Evolutionary conservation across 2,329 filamentous ascomycete genomes (phyloP).

Genomic region (Pseudocercospora eumusae): DNA sequence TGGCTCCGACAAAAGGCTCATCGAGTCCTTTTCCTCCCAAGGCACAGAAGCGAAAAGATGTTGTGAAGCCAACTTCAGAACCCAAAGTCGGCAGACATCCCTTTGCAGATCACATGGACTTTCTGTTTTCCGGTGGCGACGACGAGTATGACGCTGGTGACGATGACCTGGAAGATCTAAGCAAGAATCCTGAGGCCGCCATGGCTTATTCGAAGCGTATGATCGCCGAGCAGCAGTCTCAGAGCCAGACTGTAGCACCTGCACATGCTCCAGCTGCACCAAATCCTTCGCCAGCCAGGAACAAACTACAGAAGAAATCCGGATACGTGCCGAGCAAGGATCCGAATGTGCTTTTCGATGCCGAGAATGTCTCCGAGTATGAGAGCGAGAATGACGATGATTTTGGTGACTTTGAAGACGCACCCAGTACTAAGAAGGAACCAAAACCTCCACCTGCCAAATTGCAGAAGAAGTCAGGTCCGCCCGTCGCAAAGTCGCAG

Average conservation of each 20-base stretch:
- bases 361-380: conserved; percentile 33
- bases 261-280: background rate
- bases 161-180: conserved; percentile 38
- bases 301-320: conserved; percentile 34
- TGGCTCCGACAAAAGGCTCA: conserved; percentile 1
- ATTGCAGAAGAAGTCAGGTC: conserved; percentile 16
- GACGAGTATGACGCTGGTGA: conserved; percentile 41
- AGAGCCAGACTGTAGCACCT: background rate
- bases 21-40: conserved; percentile 17
- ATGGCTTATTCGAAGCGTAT: conserved; percentile 41
- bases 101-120: conserved; percentile 40
- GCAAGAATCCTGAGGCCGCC: conserved; percentile 39
- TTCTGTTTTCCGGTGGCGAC: conserved; percentile 38
- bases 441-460: conserved; percentile 7
- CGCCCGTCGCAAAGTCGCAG: background rate
- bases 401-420: conserved; percentile 40
- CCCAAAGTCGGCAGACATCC: conserved; percentile 34
- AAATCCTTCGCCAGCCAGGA: conserved; percentile 24
- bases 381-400: conserved; percentile 36
- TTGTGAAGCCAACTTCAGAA: conserved; percentile 8
- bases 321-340: conserved; percentile 27
- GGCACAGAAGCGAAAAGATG: conserved; percentile 9
- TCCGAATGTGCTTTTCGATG: conserved; percentile 40
- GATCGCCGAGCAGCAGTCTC: conserved; percentile 33
- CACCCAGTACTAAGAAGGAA: background rate